Conservation (phyloP, 108 stramenopile genomes). For the Epithemia pelagica region DNA sequence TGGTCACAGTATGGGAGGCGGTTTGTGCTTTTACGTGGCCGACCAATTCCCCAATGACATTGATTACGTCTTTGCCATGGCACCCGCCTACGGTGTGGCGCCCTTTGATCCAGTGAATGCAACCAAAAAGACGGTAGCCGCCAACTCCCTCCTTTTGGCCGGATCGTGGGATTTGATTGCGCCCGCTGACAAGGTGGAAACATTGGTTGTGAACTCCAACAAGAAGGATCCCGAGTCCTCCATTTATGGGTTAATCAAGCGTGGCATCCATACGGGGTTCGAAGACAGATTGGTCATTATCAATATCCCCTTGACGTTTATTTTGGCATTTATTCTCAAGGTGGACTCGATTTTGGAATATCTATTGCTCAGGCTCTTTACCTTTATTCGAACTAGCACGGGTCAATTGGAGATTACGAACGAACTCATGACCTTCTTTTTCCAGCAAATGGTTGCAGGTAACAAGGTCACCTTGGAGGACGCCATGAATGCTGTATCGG, state of each 20-base stretch:
- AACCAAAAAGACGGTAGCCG: constrained; percentile 2
- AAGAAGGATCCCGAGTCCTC: constrained; percentile 5
- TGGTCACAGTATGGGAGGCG: constrained; percentile 17
- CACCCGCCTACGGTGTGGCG: constrained; percentile 8
- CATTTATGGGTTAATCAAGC: constrained; percentile 4
- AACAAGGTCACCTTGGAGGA: constrained; percentile 2
- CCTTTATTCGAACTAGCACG: constrained; percentile 8
- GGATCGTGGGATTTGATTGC: constrained; percentile 18
- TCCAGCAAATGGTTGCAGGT: constrained; percentile 5
- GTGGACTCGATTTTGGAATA: background rate
- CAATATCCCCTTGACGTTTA: background rate
- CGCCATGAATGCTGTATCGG: background rate
- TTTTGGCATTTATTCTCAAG: background rate
- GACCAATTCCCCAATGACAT: constrained; percentile 2
- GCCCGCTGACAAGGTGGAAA: constrained; percentile 4
- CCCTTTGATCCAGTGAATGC: constrained; percentile 8
- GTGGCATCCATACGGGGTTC: constrained; percentile 17
- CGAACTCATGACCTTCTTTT: constrained; percentile 8
- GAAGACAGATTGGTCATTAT: constrained; percentile 13
- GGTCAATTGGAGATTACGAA: constrained; percentile 12
- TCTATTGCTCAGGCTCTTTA: background rate
- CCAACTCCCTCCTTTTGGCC: constrained; percentile 11
- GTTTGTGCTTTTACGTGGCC: constrained; percentile 13
- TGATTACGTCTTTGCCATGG: constrained; percentile 16
- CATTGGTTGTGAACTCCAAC: constrained; percentile 8